Evolutionary conservation across 2,329 filamentous ascomycete genomes (phyloP).

Genomic region (Dothistroma pini): DNA sequence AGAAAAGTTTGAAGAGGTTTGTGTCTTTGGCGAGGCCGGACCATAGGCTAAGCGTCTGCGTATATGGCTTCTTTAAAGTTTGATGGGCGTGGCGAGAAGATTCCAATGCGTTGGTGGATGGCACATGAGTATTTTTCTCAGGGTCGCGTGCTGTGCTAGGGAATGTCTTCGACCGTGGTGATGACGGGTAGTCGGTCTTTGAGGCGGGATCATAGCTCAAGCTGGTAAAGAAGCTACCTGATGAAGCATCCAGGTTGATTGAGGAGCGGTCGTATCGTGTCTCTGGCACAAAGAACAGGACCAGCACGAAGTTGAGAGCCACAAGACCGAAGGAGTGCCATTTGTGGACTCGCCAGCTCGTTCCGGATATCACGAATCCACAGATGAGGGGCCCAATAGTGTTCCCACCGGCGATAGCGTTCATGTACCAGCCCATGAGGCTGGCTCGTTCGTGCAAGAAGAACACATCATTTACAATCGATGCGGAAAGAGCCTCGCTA

Average conservation of each 20-base stretch:
- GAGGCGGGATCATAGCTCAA: neutral
- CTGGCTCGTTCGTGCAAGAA: slow-evolving; percentile 36
- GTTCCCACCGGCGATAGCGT: slow-evolving; percentile 41
- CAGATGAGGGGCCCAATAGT: slow-evolving; percentile 40
- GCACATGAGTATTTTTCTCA: slow-evolving; percentile 19
- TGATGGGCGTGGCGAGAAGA: slow-evolving; percentile 2
- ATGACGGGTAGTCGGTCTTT: slow-evolving; percentile 14
- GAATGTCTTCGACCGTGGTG: neutral
- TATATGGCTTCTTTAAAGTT: slow-evolving; percentile 34
- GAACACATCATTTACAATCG: slow-evolving; percentile 37
- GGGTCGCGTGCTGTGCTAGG: neutral
- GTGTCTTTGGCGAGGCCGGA: slow-evolving; percentile 31
- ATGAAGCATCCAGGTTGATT: slow-evolving; percentile 4
- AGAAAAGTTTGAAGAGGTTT: slow-evolving; percentile 36
- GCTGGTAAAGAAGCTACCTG: neutral
- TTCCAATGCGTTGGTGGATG: slow-evolving; percentile 10
- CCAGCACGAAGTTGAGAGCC: slow-evolving; percentile 35
- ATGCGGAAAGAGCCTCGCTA: slow-evolving; percentile 45
- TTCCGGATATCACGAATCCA: slow-evolving; percentile 39
- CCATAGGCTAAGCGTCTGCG: slow-evolving; percentile 36
- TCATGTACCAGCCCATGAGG: slow-evolving; percentile 41
- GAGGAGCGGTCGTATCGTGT: slow-evolving; percentile 34
- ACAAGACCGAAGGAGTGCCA: slow-evolving; percentile 36
- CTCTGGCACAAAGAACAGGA: slow-evolving; percentile 39
- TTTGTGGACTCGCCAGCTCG: slow-evolving; percentile 43